These are phyloP conservation scores for Fusarium xylarioides DNA, from an alignment of 2,329 filamentous ascomycete genomes.

Conservation along the genomic window DNA sequence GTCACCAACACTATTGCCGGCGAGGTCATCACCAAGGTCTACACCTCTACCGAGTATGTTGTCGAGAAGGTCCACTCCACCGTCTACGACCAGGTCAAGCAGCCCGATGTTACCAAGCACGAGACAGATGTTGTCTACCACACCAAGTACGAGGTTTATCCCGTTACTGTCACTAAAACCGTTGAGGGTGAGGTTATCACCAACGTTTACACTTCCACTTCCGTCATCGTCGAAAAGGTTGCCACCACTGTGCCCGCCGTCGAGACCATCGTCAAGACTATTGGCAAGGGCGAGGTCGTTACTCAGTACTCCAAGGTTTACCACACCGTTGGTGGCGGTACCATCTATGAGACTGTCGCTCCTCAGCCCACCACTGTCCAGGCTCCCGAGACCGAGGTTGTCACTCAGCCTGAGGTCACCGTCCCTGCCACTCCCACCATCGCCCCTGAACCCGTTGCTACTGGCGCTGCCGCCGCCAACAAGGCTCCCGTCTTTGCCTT, in stretches of 20 bases:
- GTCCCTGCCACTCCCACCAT: constrained; percentile 29
- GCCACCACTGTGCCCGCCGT: constrained; percentile 51
- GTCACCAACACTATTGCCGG: constrained; percentile 47
- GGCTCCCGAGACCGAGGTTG: constrained; percentile 38
- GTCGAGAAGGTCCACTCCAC: constrained; percentile 48
- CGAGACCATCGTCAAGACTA: constrained; percentile 39
- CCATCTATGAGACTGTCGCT: constrained; percentile 42
- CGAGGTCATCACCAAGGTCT: constrained; percentile 38
- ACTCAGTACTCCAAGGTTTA: constrained; percentile 42
- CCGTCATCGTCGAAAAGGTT: constrained; percentile 47
- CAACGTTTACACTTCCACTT: constrained; percentile 40
- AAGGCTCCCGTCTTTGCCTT: constrained; percentile 49
- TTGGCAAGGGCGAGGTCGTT: constrained; percentile 30
- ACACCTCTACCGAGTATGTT: constrained; percentile 40
- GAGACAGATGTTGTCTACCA: constrained; percentile 48
- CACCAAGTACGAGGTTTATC: constrained; percentile 55
- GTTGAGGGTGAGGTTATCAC: constrained; percentile 39
- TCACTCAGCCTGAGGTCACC: constrained; percentile 36
- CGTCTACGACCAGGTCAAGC: constrained; percentile 48
- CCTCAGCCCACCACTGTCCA: constrained; percentile 44
- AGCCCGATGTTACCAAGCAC: constrained; percentile 50
- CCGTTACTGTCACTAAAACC: constrained; percentile 51
- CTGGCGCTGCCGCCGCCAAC: constrained; percentile 45
- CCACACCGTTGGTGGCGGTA: constrained; percentile 41
- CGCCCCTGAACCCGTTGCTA: constrained; percentile 40